A percentile compares a stretch with the other conserved stretches of the same genome.
Conservation (phyloP, 2,329 filamentous ascomycete species). For the Huntiella omanensis region DNA sequence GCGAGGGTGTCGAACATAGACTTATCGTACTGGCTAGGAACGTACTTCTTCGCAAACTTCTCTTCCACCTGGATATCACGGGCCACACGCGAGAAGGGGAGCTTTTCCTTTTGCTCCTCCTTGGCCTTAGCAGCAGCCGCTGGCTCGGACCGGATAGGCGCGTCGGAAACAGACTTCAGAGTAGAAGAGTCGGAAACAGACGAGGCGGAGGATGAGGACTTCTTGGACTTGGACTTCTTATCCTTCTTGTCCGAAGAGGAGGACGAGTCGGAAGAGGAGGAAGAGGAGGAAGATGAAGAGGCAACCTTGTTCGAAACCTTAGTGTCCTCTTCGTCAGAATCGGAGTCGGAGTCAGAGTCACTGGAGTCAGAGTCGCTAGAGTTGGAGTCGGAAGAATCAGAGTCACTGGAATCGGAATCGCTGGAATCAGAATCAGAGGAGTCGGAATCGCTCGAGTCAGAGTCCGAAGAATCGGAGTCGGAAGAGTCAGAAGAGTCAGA, state of each 20-base stretch:
- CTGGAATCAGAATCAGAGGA: slow-evolving; percentile 13
- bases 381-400: slow-evolving; percentile 12
- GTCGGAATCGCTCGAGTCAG: slow-evolving; percentile 13
- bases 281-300: slow-evolving; percentile 18
- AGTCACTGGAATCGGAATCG: slow-evolving; percentile 1
- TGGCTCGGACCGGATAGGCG: slow-evolving; percentile 36
- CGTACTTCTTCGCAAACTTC: slow-evolving; percentile 62
- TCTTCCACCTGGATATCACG: slow-evolving; percentile 49
- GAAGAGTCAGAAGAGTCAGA: slow-evolving; percentile 10
- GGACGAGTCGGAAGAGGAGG: slow-evolving; percentile 15
- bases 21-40: slow-evolving; percentile 73
- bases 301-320: slow-evolving; percentile 17
- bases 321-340: slow-evolving; percentile 13
- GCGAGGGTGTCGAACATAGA: slow-evolving; percentile 75
- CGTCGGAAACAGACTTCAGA: slow-evolving; percentile 27
- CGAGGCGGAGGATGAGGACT: slow-evolving; percentile 24
- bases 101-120: slow-evolving; percentile 35
- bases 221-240: slow-evolving; percentile 15
- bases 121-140: slow-evolving; percentile 20
- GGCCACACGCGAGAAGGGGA: slow-evolving; percentile 61
- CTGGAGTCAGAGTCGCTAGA: slow-evolving; percentile 20
- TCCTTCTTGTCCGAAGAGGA: slow-evolving; percentile 13
- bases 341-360: slow-evolving; percentile 18
- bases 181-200: slow-evolving; percentile 28
- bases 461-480: slow-evolving; percentile 13